Evolutionary conservation across 1,284 basidiomycete genomes (phyloP), one percentile per base, ranked within the genome.

Genomic region (Rhodotorula sp.): DNA sequence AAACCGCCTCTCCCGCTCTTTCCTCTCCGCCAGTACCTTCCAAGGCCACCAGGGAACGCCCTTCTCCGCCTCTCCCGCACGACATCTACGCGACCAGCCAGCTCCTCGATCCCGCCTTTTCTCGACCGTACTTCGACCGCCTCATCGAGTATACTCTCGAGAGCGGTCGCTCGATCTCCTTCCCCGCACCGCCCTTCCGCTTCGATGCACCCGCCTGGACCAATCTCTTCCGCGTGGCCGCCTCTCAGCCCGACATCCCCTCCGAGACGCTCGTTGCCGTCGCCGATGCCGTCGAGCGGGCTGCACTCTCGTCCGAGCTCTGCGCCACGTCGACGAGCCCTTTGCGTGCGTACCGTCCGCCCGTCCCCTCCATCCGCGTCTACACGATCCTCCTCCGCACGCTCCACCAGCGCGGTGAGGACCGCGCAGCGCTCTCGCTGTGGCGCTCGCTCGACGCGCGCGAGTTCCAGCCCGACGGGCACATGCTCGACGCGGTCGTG

Each of bases 361-460:
- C 62, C 3, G 15, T 13, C 0, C 63, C 68, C 0, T 57, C 68
- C 0, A 46, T 66, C 13, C 60, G 64, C 8, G 27, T 69, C 25
- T 69, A 69, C 61, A 65, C 69, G 32, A 37, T 64, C 65, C 29
- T 73, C n/a, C 44, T 75, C 39, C 71, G 44, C 36, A 39, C 55
- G 6, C 64, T 73, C 25, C 46, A 70, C 46, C 37, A 15, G 12
- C 67, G 71, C 5, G 22, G 51, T 41, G 61, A 58, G 15, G 29
- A 32, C n/a, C 19, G 37, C 3, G 56, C 32, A 15, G 66, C 59
- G 21, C 36, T 70, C 32, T 3, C 37, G 17, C 34, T 70, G 27
- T 73, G 67, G 63, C n/a, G 44, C 36, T 57, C 36, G 6, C 48
- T 72, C 63, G 60, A 64, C 19, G 29, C 48, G 13, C 32, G 58